phyloP scores from a whole-genome alignment of 768 basidiomycete genomes.

The Mycena metata region DNA sequence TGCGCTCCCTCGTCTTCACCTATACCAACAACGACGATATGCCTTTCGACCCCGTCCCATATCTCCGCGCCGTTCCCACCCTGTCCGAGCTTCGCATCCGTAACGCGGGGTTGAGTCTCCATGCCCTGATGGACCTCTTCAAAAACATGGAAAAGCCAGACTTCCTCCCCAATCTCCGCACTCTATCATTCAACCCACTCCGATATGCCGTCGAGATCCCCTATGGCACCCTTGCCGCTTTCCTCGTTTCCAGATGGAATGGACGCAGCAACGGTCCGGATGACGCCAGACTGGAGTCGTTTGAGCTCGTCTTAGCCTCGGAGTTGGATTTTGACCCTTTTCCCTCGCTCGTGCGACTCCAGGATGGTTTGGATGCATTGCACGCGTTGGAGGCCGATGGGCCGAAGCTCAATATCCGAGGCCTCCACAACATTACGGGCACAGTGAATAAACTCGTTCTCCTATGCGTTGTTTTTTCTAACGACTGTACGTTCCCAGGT shows the following conservation, averaged over 20 bases:
- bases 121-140: neutral
- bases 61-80: neutral
- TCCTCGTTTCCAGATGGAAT: neutral
- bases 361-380: neutral
- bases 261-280: neutral
- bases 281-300: neutral
- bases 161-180: slow-evolving; percentile 1
- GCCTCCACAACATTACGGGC: neutral
- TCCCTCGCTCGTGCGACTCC: neutral
- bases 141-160: neutral
- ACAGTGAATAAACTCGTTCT: neutral
- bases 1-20: neutral
- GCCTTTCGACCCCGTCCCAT: neutral
- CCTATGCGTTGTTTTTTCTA: neutral
- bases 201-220: slow-evolving; percentile 1
- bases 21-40: neutral
- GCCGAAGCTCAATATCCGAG: slow-evolving; percentile 2
- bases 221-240: neutral
- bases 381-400: neutral
- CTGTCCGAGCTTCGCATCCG: neutral
- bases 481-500: neutral
- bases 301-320: slow-evolving; percentile 4
- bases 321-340: neutral
- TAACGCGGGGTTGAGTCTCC: too few relatives aligned
- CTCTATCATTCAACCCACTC: slow-evolving; percentile 1